A percentile compares a stretch with the other conserved stretches of the same genome.
phyloP scores from a whole-genome alignment of 495 filamentous ascomycete genomes.

The Annulohypoxylon bovei region DNA sequence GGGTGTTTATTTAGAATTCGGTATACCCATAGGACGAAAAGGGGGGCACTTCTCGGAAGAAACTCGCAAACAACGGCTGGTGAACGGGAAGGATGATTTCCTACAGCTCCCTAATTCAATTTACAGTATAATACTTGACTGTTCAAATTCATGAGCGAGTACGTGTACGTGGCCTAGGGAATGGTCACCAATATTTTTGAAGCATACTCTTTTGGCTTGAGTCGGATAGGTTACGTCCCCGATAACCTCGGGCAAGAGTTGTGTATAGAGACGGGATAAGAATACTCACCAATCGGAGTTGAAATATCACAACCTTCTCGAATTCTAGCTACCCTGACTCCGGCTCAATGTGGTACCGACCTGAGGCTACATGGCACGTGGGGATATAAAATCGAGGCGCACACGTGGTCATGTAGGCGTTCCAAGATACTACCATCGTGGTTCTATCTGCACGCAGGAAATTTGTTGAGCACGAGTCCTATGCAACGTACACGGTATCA shows the following conservation, averaged over 20 bases:
- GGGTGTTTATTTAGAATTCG: neutral
- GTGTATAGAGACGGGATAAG: neutral
- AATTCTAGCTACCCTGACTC: neutral
- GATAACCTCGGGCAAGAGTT: neutral
- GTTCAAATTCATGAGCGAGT: neutral
- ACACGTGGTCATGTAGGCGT: constrained; percentile 1
- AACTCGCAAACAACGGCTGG: neutral
- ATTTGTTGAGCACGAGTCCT: neutral
- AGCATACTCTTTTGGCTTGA: neutral
- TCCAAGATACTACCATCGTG: neutral
- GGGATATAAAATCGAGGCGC: neutral
- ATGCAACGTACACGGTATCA: neutral
- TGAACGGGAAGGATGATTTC: neutral
- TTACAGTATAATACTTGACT: neutral
- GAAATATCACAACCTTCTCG: neutral
- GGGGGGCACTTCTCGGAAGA: neutral
- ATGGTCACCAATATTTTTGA: neutral
- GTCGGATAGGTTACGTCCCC: neutral
- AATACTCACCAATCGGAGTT: neutral
- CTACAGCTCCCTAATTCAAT: neutral
- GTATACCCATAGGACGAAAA: constrained; percentile 6
- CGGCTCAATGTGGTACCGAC: neutral
- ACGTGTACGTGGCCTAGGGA: neutral
- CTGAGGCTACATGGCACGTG: neutral
- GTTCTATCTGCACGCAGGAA: neutral